A percentile compares a stretch with the other conserved stretches of the same genome.
These are phyloP conservation scores for Zostera marina DNA, from an alignment of 116 monocot genomes.

Conservation along the genomic window DNA sequence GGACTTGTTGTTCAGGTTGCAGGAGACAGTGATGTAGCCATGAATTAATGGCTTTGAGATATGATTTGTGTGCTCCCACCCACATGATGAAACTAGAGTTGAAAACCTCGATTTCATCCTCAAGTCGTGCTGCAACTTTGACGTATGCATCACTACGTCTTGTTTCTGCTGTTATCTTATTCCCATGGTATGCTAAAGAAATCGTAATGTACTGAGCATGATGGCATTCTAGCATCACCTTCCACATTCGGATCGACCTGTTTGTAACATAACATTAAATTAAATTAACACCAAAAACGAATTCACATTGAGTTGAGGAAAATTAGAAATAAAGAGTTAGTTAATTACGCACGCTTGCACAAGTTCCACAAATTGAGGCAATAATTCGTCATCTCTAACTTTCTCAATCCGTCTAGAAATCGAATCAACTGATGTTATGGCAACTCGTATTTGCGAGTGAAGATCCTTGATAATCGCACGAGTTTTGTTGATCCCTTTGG, in stretches of 20 bases:
- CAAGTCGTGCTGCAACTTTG: constrained; percentile 26
- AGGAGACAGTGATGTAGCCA: constrained; percentile 78
- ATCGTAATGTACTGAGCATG: constrained; percentile 73
- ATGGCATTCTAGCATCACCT: constrained; percentile 70
- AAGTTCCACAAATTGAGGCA: constrained; percentile 67
- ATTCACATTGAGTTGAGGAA: neutral
- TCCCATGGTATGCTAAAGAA: constrained; percentile 55
- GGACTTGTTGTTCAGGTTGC: constrained; percentile 31
- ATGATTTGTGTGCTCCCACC: constrained; percentile 34
- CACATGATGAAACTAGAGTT: constrained; percentile 33
- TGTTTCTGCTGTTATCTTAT: constrained; percentile 17
- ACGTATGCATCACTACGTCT: constrained; percentile 17
- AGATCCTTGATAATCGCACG: constrained; percentile 60
- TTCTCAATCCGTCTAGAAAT: constrained; percentile 67
- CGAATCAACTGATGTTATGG: constrained; percentile 52
- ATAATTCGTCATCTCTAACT: constrained; percentile 67
- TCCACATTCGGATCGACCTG: constrained; percentile 89
- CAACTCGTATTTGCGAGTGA: constrained; percentile 46
- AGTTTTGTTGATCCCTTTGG: constrained; percentile 45
- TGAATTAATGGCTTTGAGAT: constrained; percentile 40
- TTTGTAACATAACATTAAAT: neutral
- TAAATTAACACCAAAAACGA: neutral
- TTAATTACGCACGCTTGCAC: constrained; percentile 34
- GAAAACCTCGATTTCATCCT: constrained; percentile 39
- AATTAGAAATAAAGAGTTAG: neutral